A percentile compares a stretch with the other conserved stretches of the same genome.
Conservation (phyloP, 495 filamentous ascomycete species). For the Xylaria castorea region DNA sequence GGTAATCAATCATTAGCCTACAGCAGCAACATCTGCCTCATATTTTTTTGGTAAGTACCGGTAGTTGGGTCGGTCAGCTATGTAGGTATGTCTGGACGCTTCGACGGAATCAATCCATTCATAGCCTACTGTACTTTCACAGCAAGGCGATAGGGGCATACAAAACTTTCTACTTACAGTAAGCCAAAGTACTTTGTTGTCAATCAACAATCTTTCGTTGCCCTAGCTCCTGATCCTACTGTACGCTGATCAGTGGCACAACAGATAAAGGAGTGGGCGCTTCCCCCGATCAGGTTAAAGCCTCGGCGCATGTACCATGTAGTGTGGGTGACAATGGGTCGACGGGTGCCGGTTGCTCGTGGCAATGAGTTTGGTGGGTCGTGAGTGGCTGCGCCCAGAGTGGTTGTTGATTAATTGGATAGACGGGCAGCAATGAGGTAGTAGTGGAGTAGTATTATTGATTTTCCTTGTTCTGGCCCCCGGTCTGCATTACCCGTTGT, state of each 20-base stretch:
- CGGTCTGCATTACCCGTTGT: background rate
- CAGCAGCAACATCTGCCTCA: too few species aligned
- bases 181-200: background rate
- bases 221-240: background rate
- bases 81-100: background rate
- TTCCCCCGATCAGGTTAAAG: slow-evolving; percentile 10
- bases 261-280: background rate
- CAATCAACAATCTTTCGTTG: background rate
- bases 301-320: background rate
- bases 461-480: slow-evolving; percentile 18
- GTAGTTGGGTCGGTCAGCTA: background rate
- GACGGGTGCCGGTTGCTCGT: slow-evolving; percentile 25
- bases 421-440: background rate
- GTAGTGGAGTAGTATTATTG: slow-evolving; percentile 10
- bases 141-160: background rate
- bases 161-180: background rate
- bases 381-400: slow-evolving; percentile 19
- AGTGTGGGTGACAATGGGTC: background rate
- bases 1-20: background rate
- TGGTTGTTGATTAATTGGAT: slow-evolving; percentile 22
- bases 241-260: background rate
- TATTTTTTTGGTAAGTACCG: too few species aligned
- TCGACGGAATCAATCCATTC: background rate
- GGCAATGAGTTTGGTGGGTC: slow-evolving; percentile 22
- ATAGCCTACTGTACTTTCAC: background rate